phyloP scores from a whole-genome alignment of 2,329 filamentous ascomycete genomes.

The Neocucurbitaria cava region DNA sequence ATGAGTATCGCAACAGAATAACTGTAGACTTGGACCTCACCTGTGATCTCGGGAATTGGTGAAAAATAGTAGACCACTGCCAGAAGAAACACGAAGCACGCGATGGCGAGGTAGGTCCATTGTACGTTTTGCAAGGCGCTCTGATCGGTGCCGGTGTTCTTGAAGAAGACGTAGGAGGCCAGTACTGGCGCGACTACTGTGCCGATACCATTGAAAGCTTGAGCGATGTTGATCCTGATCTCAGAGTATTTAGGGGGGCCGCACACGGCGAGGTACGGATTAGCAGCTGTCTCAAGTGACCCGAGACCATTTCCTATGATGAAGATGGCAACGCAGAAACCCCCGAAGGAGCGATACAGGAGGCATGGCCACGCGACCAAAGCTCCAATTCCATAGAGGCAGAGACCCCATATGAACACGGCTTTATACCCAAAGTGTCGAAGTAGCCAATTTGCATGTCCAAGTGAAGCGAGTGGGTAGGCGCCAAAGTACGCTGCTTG shows the following conservation, averaged over 20 bases:
- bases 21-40: constrained; percentile 11
- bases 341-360: constrained; percentile 62
- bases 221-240: constrained; percentile 65
- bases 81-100: constrained; percentile 64
- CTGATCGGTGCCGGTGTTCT: constrained; percentile 57
- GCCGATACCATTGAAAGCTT: constrained; percentile 66
- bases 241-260: constrained; percentile 67
- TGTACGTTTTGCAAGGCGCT: constrained; percentile 66
- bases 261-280: constrained; percentile 58
- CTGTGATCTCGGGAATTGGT: constrained; percentile 62
- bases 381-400: constrained; percentile 63
- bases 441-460: constrained; percentile 57
- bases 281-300: constrained; percentile 66
- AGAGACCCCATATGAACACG: constrained; percentile 60
- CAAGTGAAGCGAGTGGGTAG: constrained; percentile 57
- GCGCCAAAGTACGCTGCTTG: constrained; percentile 60
- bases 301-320: constrained; percentile 60
- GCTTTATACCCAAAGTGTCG: constrained; percentile 58
- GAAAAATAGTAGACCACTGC: constrained; percentile 66
- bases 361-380: constrained; percentile 66
- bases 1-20: background rate
- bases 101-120: constrained; percentile 70
- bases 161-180: constrained; percentile 68
- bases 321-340: constrained; percentile 67
- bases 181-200: constrained; percentile 66